Base-by-base conservation (phyloP, 2,329 filamentous ascomycete genomes). In the Aspergillus novofumigatus region DNA sequence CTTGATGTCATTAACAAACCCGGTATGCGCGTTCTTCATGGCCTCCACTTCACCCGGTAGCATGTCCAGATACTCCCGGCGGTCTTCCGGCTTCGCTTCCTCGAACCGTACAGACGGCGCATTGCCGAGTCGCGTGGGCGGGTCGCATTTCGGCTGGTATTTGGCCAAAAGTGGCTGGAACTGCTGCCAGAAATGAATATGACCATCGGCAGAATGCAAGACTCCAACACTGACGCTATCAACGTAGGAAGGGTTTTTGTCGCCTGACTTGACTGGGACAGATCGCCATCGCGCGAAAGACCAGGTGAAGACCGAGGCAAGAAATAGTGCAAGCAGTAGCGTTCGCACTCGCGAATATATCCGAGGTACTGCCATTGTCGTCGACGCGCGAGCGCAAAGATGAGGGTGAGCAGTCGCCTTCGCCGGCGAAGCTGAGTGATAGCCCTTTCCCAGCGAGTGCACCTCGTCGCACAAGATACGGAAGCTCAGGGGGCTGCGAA, bases 1-100 rank as follows among this genome's bases (percentile, higher is more conserved):
- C 11, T 60, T 58, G 41, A 77, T 66, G 3, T 64, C 62, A n/a
- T 66, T 51, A 21, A 75, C 62, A 53, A 77, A 76, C 8, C 59
- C 66, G 3, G 64, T 59, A 64, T 77, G 75, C 10, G 70, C 69
- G 10, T 65, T 54, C 52, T 67, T 71, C 66, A 77, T 70, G 11
- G 57, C 62, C 4, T 64, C 58, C 14, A 74, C 63, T 49, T 75
- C 70, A 10, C 62, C 55, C 4, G 59, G 57, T 2, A 63, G 49
- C 59, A 76, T 67, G 26, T 65, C 58, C 48, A 76, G 60, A 41
- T 67, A 53, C 54, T 75, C 68, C 41, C 70, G 70, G 4, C 69
- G 71, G 17, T 60, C 56, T n/a, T 65, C 56, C 2, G 66, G 62
- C 29, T 69, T 57, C 2, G 63, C 62, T 26, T 65, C 58, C 45